Conservation (phyloP, 163 green algal species). For the Smithsoniella earleae region DNA sequence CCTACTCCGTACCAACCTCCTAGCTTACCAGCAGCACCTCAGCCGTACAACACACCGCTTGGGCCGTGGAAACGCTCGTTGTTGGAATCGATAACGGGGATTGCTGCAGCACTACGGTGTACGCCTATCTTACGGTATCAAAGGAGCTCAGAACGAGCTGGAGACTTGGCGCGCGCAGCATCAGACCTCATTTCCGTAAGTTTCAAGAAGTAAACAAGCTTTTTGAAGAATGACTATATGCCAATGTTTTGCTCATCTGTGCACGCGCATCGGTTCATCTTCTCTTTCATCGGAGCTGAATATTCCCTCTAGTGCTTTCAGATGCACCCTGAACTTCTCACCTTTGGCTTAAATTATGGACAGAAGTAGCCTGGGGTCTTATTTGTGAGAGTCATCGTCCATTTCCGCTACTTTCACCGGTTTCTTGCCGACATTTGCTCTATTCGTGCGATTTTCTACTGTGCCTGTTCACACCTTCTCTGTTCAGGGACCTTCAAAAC, state of each 20-base stretch:
- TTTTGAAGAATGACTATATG: not conserved
- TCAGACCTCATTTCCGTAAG: not conserved
- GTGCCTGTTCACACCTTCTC: no score
- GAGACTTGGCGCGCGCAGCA: not conserved
- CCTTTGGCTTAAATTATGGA: no score
- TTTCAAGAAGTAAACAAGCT: not conserved
- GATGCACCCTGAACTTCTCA: no score
- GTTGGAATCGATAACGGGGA: not conserved
- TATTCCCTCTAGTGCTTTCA: no score
- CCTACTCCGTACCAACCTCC: not conserved
- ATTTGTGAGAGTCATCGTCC: not conserved
- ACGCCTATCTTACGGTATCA: conserved; percentile 15
- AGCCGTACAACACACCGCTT: not conserved
- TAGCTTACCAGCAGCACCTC: not conserved
- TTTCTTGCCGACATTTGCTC: no score
- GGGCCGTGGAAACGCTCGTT: conserved; percentile 6
- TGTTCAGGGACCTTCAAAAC: not conserved
- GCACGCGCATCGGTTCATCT: not conserved
- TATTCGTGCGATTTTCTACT: no score
- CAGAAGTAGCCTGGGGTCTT: no score
- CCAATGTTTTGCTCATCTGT: not conserved
- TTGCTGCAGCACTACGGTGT: conserved; percentile 17
- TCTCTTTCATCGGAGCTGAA: not conserved
- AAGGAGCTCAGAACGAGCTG: not conserved
- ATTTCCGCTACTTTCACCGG: not conserved